Evolutionary conservation across 2,329 filamentous ascomycete species (phyloP).

Genomic region (Xylariaceae sp.): DNA sequence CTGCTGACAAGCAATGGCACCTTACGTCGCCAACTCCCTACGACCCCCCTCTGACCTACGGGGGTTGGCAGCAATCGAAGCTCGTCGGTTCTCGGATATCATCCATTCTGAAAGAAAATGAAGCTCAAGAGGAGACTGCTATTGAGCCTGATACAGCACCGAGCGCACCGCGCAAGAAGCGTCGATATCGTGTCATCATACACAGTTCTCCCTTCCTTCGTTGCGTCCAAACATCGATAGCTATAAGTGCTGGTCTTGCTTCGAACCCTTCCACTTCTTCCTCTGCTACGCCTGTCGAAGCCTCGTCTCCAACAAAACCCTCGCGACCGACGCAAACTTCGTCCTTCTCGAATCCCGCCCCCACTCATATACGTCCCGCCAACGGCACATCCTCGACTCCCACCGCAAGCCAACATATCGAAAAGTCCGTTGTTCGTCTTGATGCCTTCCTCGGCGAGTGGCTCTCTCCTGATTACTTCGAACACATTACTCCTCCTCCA

Average conservation of each 20-base stretch:
- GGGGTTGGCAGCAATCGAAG: slow-evolving; percentile 84
- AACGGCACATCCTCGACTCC: not conserved
- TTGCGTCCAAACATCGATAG: slow-evolving; percentile 88
- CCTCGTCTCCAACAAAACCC: slow-evolving; percentile 14
- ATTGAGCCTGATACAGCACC: slow-evolving; percentile 7
- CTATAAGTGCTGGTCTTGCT: slow-evolving; percentile 79
- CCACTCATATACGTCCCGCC: slow-evolving; percentile 14
- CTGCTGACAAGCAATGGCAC: slow-evolving; percentile 93
- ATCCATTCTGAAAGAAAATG: slow-evolving; percentile 58
- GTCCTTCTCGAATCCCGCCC: slow-evolving; percentile 12
- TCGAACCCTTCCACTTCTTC: slow-evolving; percentile 47
- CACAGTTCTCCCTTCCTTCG: slow-evolving; percentile 92
- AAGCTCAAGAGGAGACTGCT: slow-evolving; percentile 33
- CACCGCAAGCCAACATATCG: slow-evolving; percentile 25
- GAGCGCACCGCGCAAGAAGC: slow-evolving; percentile 41
- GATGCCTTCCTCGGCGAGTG: slow-evolving; percentile 95
- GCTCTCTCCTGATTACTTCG: slow-evolving; percentile 90
- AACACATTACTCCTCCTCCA: slow-evolving; percentile 85
- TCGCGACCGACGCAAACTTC: slow-evolving; percentile 16
- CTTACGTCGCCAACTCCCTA: slow-evolving; percentile 89
- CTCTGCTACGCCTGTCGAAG: slow-evolving; percentile 17
- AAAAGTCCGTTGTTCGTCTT: slow-evolving; percentile 67
- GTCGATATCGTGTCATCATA: slow-evolving; percentile 73
- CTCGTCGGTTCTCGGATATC: slow-evolving; percentile 79
- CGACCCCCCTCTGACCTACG: slow-evolving; percentile 91